phyloP scores from a whole-genome alignment of 108 stramenopile species.

The Parietichytrium sp. region DNA sequence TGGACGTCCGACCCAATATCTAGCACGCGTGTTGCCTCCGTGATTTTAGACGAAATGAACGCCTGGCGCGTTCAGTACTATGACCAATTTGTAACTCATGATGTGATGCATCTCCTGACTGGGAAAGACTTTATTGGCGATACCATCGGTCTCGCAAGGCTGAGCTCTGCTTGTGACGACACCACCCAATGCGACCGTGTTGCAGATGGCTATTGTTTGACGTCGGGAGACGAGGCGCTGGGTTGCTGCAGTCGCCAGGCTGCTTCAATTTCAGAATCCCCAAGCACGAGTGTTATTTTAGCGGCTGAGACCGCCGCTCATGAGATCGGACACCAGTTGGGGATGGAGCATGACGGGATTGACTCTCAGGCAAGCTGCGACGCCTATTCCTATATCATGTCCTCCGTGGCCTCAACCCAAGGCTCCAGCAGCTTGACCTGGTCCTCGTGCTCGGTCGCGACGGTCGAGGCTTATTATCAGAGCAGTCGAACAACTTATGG shows the following conservation, averaged over 20 bases:
- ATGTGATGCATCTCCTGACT: background rate
- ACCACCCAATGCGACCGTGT: background rate
- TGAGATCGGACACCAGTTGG: slow-evolving; percentile 22
- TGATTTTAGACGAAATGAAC: background rate
- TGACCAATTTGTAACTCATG: background rate
- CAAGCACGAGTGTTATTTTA: background rate
- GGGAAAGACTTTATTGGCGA: background rate
- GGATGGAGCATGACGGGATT: background rate
- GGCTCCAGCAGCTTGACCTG: background rate
- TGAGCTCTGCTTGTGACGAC: background rate
- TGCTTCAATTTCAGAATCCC: background rate
- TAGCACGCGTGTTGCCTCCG: too few species aligned
- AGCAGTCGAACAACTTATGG: background rate
- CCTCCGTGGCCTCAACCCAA: background rate
- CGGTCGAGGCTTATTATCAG: background rate
- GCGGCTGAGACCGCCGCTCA: too few species aligned
- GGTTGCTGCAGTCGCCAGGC: slow-evolving; percentile 2
- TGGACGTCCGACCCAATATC: too few species aligned
- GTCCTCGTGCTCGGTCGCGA: background rate
- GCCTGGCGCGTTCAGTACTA: background rate
- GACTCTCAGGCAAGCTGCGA: background rate
- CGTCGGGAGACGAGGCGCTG: background rate
- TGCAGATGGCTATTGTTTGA: background rate
- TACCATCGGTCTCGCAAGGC: slow-evolving; percentile 1
- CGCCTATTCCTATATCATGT: background rate